Evolutionary conservation across 441 rosid genomes (phyloP), one percentile per base, ranked within the genome.

Genomic region (Euphorbia celastroides): DNA sequence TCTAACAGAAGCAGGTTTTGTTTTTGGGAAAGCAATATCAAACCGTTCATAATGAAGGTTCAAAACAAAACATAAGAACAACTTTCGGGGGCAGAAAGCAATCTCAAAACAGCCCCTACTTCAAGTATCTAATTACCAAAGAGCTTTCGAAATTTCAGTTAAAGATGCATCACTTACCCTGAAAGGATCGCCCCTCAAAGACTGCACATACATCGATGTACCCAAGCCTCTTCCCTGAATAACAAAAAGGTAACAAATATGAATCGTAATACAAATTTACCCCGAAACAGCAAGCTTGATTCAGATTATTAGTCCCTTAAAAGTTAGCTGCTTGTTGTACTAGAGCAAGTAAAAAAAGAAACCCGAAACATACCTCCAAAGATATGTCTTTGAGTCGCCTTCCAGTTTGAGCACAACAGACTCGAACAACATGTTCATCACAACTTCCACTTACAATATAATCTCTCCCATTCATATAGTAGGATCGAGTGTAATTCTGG

Each of bases 381-480:
- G 88, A 84, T 70, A 93, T 74, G 74, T 93, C 99, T 77, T 86
- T 87, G 60, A 93, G 92, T 56, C 99, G 97, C 74, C 90, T 85
- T 77, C 99, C 99, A 44, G 99, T 93, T 83, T 88, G 96, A 66
- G 99, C 95, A 76, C 97, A 93, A 72, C 95, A 89, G 69, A 93
- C 80, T 51, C 90, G 99, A 55, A 91, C 86, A 57, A 88, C 80
- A 60, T 83, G 90, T 79, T 93, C 97, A 69, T 93, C 97, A 54
- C 96, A 91, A 65, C 99, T 89, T 68, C 99, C 99, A 66, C 92
- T 93, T 56, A 93, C 78, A 71, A 93, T 81, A 67, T 93, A 93
- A 77, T 93, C 96, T 77, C 90, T 86, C 48, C 99, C 95, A 57
- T 91, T 93, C 86, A 93, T 77, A 85, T 93, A 93, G 73, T 93